A percentile compares a stretch with the other conserved stretches of the same genome.
phyloP scores from a whole-genome alignment of 352 stramenopile genomes.

The Saprolegnia diclina region DNA sequence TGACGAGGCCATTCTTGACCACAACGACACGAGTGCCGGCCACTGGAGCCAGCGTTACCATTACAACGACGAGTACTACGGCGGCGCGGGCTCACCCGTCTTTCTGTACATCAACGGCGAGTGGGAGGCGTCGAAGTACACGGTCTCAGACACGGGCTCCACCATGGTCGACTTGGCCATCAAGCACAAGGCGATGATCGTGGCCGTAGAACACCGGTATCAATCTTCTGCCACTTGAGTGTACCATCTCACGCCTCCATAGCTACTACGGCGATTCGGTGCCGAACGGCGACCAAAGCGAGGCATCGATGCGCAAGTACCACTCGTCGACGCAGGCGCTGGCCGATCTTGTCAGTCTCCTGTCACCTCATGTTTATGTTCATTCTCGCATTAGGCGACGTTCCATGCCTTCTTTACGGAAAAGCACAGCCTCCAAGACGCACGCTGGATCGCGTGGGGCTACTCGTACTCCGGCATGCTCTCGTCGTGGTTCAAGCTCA shows the following conservation, averaged over 20 bases:
- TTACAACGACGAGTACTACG: slow-evolving; percentile 81
- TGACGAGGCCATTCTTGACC: background rate
- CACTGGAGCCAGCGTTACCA: slow-evolving; percentile 78
- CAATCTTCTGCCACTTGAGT: too few relatives aligned
- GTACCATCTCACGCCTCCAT: too few relatives aligned
- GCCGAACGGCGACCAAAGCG: slow-evolving; percentile 58
- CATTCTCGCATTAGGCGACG: too few relatives aligned
- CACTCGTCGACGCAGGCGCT: slow-evolving; percentile 90
- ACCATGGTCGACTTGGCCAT: slow-evolving; percentile 90
- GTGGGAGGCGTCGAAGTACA: slow-evolving; percentile 84
- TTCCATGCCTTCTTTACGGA: slow-evolving; percentile 55
- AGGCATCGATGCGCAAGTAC: slow-evolving; percentile 63
- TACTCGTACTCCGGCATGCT: slow-evolving; percentile 96
- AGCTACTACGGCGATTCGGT: slow-evolving; percentile 89
- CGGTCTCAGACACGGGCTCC: slow-evolving; percentile 91
- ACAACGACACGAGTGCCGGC: background rate
- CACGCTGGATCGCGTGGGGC: slow-evolving; percentile 87
- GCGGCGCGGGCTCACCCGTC: slow-evolving; percentile 41
- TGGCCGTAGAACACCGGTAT: slow-evolving; percentile 92
- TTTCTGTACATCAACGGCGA: slow-evolving; percentile 95
- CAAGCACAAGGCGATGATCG: slow-evolving; percentile 83
- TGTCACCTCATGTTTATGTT: too few relatives aligned
- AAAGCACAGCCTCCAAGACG: background rate
- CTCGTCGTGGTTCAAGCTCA: slow-evolving; percentile 91
- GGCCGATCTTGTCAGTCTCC: slow-evolving; percentile 45